Base-by-base conservation (phyloP, 495 filamentous ascomycete species). In the Penicillium coffeae region DNA sequence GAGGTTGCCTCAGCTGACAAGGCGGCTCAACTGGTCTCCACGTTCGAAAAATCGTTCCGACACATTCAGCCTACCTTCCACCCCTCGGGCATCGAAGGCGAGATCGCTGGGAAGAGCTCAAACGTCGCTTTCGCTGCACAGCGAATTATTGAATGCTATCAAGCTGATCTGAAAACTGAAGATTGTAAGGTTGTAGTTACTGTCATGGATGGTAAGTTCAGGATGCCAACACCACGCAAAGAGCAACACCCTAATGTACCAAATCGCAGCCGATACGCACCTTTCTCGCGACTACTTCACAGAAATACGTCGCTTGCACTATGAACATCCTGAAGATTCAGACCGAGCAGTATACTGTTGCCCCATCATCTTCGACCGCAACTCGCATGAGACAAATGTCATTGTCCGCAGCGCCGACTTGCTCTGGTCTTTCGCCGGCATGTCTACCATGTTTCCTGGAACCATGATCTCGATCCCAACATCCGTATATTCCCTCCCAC, bases 331-430 rank as follows among this genome's bases (percentile, higher is more conserved):
- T 32, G 73, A 77, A 14, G 81, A 78, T 6, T 74, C 76, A 2
- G 68, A 59, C 15, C 84, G 76, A 2, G 81, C 82, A 2, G 56
- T 86, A 21, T 87, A 87, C 57, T 69, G 78, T 27, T 80, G 80
- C 12, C 84, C 83, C n/a, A 85, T 87, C 42, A 78, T 87, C 38
- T 87, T 86, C 51, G 83, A 86, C 60, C 80, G 84, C 49, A 87
- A 86, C 57, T 78, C 83, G 12, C 78, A 86, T 56, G 73, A 74
- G 42, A 81, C 82, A 12, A 82, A 83, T 21, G 69, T 76, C 13
- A 68, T 85, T n/a, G 83, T 87, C 43, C 77, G 84, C 19, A 81
- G 85, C 32, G 82, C 82, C 34, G 84, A 87, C 55, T 66, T 87
- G 32, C 65, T 85, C 27, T 87, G 84, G 84, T 72, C 71, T 49